These are phyloP conservation scores for Rhizopogon roseolus DNA, from an alignment of 768 basidiomycete species.

Conservation along the genomic window DNA sequence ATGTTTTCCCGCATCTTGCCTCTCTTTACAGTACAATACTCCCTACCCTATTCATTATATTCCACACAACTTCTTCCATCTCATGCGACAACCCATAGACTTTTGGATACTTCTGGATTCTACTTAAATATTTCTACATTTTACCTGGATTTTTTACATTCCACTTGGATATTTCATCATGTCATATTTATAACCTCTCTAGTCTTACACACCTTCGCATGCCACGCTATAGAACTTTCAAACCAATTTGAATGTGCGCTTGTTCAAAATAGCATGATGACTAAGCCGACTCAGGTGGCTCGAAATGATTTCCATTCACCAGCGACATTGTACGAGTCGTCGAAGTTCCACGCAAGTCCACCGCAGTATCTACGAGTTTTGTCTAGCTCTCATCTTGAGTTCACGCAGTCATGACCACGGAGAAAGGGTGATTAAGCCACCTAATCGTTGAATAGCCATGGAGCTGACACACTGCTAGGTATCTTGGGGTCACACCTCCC, in stretches of 20 bases:
- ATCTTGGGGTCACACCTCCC: slow-evolving; percentile 80
- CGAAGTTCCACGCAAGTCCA: slow-evolving; percentile 4
- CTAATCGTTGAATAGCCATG: slow-evolving; percentile 3
- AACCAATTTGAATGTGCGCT: not conserved
- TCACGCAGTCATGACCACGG: slow-evolving; percentile 31
- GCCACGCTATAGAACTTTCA: not conserved
- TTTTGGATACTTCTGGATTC: not conserved
- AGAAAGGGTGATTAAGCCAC: slow-evolving; percentile 32
- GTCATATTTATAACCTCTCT: not conserved
- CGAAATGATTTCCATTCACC: not conserved
- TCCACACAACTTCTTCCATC: not conserved
- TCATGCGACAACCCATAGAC: not conserved
- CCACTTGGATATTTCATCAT: not conserved
- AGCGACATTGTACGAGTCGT: slow-evolving; percentile 2
- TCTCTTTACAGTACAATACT: not conserved
- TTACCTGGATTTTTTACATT: not conserved
- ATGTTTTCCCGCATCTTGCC: not conserved
- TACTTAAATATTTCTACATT: not conserved
- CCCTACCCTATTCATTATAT: not conserved
- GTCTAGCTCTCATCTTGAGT: not conserved
- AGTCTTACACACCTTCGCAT: too few relatives aligned
- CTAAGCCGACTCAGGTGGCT: slow-evolving; percentile 1
- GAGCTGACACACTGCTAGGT: slow-evolving; percentile 36
- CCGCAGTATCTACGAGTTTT: not conserved
- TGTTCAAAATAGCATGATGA: not conserved